Evolutionary conservation across 768 basidiomycete species (phyloP), one percentile per base, ranked within the genome.

Genomic region (Trametopsis cervina): DNA sequence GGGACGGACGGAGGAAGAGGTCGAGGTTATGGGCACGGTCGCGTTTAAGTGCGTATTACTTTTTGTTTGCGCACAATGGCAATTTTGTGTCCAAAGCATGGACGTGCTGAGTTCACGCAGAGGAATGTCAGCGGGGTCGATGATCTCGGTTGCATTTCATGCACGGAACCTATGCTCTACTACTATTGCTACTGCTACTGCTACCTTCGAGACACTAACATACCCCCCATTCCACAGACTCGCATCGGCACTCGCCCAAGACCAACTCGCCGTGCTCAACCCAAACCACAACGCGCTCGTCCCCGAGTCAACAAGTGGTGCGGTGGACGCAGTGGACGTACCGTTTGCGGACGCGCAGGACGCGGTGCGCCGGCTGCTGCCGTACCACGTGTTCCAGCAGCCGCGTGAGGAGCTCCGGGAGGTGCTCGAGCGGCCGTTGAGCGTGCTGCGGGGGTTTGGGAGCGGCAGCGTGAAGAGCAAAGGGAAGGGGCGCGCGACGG

Each of bases 361-460:
- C 59, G 82, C 72, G 2, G 70, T 89, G 20, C 73, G 77, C n/a
- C 75, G 87, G 42, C 70, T 91, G 18, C 68, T 90, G 18, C 87
- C 89, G 0, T 90, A 87, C 57, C 89, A 91, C 58, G 65, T 90
- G 42, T 88, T 83, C 54, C 84, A 84, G 53, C 83, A 87, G 50
- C 87, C 87, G 0, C 66, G 65, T 48, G 81, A 83, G 39, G 89
- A 91, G 54, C 54, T 87, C 54, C 62, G 27, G 15, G 29, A 33
- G 15, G 15, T 33, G 29, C 29, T 33, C 9, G 29, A 33, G 29
- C 29, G 29, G 15, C 29, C 29, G 29, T 15, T 33, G 29, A 33
- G 29, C 29, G 29, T 7, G 29, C 15, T 33, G 29, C 29, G 29
- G 7, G 29, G 29, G 29, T 33, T 7, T 15, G 29, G 29, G 7